Percentiles rank a stretch among this genome's conserved stretches.
Conservation (phyloP, 345 rosid genomes). For the Murraya koenigii region DNA sequence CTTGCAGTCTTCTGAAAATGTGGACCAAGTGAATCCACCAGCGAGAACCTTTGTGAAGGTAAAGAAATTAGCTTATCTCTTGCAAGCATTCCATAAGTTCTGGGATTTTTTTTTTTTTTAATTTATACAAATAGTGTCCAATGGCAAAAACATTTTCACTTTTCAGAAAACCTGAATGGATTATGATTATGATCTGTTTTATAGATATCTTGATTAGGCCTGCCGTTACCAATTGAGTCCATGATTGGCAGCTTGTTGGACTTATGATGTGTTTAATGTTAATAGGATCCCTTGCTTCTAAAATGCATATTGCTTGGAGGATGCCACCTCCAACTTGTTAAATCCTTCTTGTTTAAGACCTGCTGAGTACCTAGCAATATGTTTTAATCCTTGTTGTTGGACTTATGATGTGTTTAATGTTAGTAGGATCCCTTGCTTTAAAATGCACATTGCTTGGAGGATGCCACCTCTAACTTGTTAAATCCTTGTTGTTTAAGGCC, state of each 20-base stretch:
- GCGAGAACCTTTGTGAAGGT: conserved; percentile 55
- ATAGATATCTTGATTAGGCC: background rate
- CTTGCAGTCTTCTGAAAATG: conserved; percentile 48
- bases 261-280: background rate
- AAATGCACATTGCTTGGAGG: background rate
- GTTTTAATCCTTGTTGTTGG: background rate
- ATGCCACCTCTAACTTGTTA: background rate
- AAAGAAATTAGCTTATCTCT: background rate
- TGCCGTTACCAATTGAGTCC: background rate
- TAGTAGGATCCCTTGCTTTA: background rate
- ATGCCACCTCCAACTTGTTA: background rate
- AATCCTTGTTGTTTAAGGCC: background rate
- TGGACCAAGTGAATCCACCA: conserved; percentile 45
- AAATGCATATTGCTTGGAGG: background rate
- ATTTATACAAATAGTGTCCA: background rate
- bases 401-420: background rate
- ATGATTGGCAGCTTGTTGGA: background rate
- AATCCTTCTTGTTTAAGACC: background rate
- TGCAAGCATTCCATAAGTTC: background rate
- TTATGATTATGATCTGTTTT: background rate
- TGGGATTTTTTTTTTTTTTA: background rate
- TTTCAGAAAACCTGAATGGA: background rate
- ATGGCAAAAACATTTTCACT: background rate
- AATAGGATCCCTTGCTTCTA: background rate
- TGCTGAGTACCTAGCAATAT: background rate